Percentiles rank a stretch among this genome's conserved stretches.
phyloP scores from a whole-genome alignment of 106 monocot species.

The Vanilla planifolia region DNA sequence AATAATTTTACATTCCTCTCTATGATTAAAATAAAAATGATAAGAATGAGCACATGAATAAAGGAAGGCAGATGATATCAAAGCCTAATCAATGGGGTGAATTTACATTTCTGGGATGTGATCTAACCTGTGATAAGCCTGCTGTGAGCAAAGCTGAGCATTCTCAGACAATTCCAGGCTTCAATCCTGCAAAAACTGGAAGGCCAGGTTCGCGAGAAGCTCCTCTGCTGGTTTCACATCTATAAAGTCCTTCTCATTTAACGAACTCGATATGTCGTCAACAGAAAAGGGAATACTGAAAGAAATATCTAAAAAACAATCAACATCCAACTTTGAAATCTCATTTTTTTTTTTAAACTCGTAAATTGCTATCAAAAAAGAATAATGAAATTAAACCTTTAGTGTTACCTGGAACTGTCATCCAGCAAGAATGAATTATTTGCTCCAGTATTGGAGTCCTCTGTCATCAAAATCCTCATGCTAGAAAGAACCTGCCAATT shows the following conservation, averaged over 20 bases:
- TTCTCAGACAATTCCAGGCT: conserved; percentile 1
- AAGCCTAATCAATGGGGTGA: conserved; percentile 1
- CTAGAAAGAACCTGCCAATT: conserved; percentile 69
- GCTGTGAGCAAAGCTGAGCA: background rate
- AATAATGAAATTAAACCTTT: too few relatives aligned
- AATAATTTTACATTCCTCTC: conserved; percentile 5
- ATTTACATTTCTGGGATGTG: conserved; percentile 1
- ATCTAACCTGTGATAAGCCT: too few relatives aligned
- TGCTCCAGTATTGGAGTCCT: conserved; percentile 38
- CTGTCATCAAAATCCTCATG: conserved; percentile 60
- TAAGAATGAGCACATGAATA: conserved; percentile 4
- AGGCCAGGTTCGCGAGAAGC: conserved; percentile 60
- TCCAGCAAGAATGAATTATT: conserved; percentile 57
- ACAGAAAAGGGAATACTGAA: conserved; percentile 67
- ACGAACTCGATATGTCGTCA: conserved; percentile 45
- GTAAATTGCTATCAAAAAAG: too few relatives aligned
- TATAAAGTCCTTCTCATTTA: conserved; percentile 44
- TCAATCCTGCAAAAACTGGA: conserved; percentile 72
- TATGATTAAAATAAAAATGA: background rate
- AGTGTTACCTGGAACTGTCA: conserved; percentile 62
- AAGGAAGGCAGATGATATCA: background rate
- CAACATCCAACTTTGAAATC: background rate
- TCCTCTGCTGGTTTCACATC: conserved; percentile 45
- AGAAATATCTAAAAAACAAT: background rate
- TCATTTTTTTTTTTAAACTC: too few relatives aligned